A percentile compares a stretch with the other conserved stretches of the same genome.
phyloP scores from a whole-genome alignment of 495 filamentous ascomycete species.

The Podospora tetraspora region DNA sequence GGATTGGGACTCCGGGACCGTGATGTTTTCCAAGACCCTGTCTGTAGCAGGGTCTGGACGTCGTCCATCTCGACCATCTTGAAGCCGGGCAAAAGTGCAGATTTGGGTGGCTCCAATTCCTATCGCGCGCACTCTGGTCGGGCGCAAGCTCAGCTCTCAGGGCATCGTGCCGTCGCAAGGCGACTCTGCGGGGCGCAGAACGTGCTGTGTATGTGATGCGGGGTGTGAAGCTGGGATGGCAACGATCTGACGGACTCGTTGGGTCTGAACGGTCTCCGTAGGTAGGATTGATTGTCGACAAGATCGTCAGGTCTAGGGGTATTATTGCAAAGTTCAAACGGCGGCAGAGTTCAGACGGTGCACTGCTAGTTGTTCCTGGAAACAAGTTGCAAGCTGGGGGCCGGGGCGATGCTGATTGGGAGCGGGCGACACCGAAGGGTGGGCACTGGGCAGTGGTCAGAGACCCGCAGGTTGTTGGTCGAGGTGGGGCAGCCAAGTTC shows the following conservation, averaged over 20 bases:
- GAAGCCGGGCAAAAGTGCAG: constrained; percentile 5
- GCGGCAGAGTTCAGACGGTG: background rate
- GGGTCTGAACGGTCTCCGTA: background rate
- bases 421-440: background rate
- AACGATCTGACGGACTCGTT: too few species aligned
- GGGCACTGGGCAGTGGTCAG: background rate
- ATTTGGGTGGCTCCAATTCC: background rate
- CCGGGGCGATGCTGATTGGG: background rate
- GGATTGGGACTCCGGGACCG: constrained; percentile 37
- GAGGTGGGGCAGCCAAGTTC: background rate
- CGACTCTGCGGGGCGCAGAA: background rate
- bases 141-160: constrained; percentile 2
- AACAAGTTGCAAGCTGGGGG: background rate
- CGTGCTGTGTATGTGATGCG: background rate
- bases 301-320: background rate
- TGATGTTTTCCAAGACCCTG: constrained; percentile 40
- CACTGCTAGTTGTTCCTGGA: background rate
- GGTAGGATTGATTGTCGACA: background rate
- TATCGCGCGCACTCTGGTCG: constrained; percentile 9
- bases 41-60: constrained; percentile 33
- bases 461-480: background rate
- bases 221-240: background rate
- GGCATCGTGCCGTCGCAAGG: constrained; percentile 9
- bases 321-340: background rate
- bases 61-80: constrained; percentile 37